Evolutionary conservation across 371 early-diverging fungal species (phyloP), one percentile per base, ranked within the genome.

Genomic region (Mortierella sp.): DNA sequence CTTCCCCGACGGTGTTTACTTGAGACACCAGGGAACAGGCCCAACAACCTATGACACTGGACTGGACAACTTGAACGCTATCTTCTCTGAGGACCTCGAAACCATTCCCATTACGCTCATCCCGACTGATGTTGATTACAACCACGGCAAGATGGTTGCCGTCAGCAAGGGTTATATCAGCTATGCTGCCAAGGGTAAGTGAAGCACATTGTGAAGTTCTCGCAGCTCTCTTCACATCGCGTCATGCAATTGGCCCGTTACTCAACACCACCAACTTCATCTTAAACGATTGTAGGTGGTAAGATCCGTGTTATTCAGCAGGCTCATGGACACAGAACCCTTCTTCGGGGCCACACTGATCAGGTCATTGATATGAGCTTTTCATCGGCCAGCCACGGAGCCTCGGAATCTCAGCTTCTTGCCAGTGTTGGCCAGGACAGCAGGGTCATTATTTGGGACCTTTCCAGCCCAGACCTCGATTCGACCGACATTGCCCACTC

Each of bases 271-370:
- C 26, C 48, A 48, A 31, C 26, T 26, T 28, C 19, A 72, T 72
- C 19, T 38, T 55, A 6, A 24, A 75, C 34, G 16, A 14, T n/a
- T n/a, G 14, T 79, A 89, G 89, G 84, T 16, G 89, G 88, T 65
- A 89, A 87, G 80, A 87, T 89, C 45, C 80, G 89, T 1, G 88
- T 89, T n/a, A 88, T 89, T 54, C 81, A 84, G 52, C 84, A 84
- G 45, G 65, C 81, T 44, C 84, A 80, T 70, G 89, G 88, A 31
- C 87, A 87, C 70, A 84, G 82, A 58, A 81, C 89, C 6, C 86
- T 89, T 68, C 81, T 89, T 52, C 88, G 88, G 11, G 87, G 80
- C 19, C 89, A 89, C 47, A 79, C 82, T 7, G 88, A 88, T 34
- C 88, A 82, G 54, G 84, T 89, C 2, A 76, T 89, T 65, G 89